phyloP scores from a whole-genome alignment of 2,329 filamentous ascomycete species.

The Alternaria metachromatica region DNA sequence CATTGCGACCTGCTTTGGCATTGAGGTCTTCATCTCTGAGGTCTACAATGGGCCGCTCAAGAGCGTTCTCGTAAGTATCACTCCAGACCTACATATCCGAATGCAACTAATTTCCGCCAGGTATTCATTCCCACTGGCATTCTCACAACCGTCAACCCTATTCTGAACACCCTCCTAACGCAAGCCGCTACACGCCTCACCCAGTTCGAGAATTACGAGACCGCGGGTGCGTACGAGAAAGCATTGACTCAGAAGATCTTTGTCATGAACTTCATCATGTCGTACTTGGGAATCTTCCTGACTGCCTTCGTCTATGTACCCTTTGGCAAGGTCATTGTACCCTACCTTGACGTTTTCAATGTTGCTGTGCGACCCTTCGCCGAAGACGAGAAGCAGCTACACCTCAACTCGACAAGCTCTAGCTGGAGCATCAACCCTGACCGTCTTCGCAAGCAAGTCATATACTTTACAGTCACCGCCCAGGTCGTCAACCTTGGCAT shows the following conservation, averaged over 20 bases:
- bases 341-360: conserved; percentile 83
- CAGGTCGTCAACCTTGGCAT: conserved; percentile 87
- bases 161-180: conserved; percentile 77
- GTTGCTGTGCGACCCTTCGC: conserved; percentile 76
- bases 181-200: conserved; percentile 78
- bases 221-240: conserved; percentile 79
- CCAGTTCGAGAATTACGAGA: conserved; percentile 90
- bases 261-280: conserved; percentile 94
- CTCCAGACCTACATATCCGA: not conserved
- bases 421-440: conserved; percentile 83
- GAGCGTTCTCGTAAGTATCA: conserved; percentile 72
- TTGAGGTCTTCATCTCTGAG: conserved; percentile 95
- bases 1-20: conserved; percentile 85
- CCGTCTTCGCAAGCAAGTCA: conserved; percentile 86
- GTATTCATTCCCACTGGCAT: conserved; percentile 88
- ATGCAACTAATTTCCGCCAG: conserved; percentile 52
- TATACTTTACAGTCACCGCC: conserved; percentile 94
- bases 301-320: conserved; percentile 95
- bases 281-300: conserved; percentile 83
- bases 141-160: conserved; percentile 80
- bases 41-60: conserved; percentile 91
- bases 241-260: conserved; percentile 93
- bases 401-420: conserved; percentile 53
- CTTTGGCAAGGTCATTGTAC: conserved; percentile 82
- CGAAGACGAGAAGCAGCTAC: conserved; percentile 74